phyloP scores from a whole-genome alignment of 495 filamentous ascomycete genomes.

The Trichocladium antarcticum region DNA sequence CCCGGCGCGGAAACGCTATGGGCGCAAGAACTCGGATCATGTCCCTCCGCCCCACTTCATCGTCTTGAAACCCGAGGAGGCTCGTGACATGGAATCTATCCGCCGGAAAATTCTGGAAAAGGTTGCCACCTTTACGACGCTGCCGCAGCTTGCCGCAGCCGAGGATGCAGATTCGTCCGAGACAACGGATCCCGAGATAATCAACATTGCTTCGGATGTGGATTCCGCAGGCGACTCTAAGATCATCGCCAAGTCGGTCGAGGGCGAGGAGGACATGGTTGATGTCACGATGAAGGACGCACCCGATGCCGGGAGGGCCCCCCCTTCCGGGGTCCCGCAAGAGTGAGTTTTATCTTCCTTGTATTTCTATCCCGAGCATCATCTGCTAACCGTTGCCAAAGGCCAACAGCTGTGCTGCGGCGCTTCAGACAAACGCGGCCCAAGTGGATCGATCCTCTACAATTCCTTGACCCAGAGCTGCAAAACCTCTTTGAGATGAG shows the following conservation, averaged over 20 bases:
- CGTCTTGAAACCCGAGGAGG: slow-evolving; percentile 39
- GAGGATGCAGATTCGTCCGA: slow-evolving; percentile 43
- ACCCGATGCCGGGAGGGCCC: slow-evolving; percentile 18
- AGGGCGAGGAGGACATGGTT: slow-evolving; percentile 83
- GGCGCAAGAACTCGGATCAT: slow-evolving; percentile 17
- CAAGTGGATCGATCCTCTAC: slow-evolving; percentile 37
- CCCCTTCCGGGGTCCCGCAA: neutral
- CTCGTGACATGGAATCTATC: slow-evolving; percentile 39
- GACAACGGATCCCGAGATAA: slow-evolving; percentile 53
- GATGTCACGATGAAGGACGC: slow-evolving; percentile 76
- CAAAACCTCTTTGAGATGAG: slow-evolving; percentile 62
- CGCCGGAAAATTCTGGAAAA: slow-evolving; percentile 41
- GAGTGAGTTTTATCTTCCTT: slow-evolving; percentile 13
- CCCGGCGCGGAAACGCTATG: neutral
- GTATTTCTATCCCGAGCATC: neutral
- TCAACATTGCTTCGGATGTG: slow-evolving; percentile 62
- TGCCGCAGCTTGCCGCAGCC: slow-evolving; percentile 30
- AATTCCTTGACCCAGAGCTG: slow-evolving; percentile 41
- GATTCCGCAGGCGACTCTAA: slow-evolving; percentile 57
- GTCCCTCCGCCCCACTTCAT: slow-evolving; percentile 41
- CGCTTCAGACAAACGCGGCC: slow-evolving; percentile 29
- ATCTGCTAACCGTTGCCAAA: neutral
- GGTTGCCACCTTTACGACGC: slow-evolving; percentile 36
- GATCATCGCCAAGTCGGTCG: slow-evolving; percentile 63
- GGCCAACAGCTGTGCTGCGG: slow-evolving; percentile 18